Base-by-base conservation (phyloP, 2,329 filamentous ascomycete species). In the Fusarium concolor region DNA sequence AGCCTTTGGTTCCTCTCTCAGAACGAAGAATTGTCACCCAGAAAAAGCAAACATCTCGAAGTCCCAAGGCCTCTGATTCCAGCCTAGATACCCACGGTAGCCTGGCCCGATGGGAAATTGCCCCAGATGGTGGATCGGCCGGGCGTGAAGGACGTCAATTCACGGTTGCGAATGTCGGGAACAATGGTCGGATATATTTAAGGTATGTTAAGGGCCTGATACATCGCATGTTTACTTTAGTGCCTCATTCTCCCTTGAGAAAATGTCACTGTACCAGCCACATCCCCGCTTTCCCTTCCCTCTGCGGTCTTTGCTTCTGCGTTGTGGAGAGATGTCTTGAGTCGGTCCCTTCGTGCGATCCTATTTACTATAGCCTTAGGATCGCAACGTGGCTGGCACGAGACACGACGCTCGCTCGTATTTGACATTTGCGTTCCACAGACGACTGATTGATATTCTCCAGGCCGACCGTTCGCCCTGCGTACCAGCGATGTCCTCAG, bases 111-210 rank as follows among this genome's bases (percentile, higher is more conserved):
- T 82, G 81, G 71, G 86, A 88, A 54, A 81, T 88, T 58, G 80
- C 83, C n/a, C 83, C 86, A 12, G 90, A 92, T 73, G 86, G 86
- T 60, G 80, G 84, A 58, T 87, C 88, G 45, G 86, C 83, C 55
- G 85, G 87, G 33, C 85, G 89, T 62, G 88, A 90, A 76, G 90
- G 89, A 47, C 86, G 90, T 55, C 89, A 92, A 74, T 94, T 95
- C 76, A 89, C 91, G 3, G 92, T 95, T 55, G 89, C 90, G 50
- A 94, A 94, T 77, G 92, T 95, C 62, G 92, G 92, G 24, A 92
- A 93, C 76, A 93, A 94, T 79, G 92, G 92, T 38, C 89, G 90
- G 76, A 92, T 95, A 78, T 95, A 93, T 78, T 77, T 95, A 70
- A 92, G 91, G 91, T 94, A 88, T 53, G 58, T 64, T 37, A 50